A percentile compares a stretch with the other conserved stretches of the same genome.
Conservation (phyloP, 345 rosid genomes). For the Combretum micranthum region DNA sequence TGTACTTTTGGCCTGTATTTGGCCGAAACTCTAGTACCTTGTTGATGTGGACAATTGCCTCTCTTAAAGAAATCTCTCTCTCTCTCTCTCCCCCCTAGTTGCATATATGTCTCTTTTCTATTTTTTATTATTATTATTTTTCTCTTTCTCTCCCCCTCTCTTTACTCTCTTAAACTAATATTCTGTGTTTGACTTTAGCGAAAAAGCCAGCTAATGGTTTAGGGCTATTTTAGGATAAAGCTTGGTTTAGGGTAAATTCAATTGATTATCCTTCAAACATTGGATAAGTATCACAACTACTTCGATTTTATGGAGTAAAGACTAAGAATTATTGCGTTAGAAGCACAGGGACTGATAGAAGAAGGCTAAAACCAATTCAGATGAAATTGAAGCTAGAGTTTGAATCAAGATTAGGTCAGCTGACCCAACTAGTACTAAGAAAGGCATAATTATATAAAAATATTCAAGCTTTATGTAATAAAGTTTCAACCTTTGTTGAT, state of each 20-base stretch:
- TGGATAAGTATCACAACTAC: constrained; percentile 56
- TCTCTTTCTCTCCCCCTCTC: too few relatives aligned
- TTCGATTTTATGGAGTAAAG: constrained; percentile 65
- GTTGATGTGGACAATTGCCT: too few relatives aligned
- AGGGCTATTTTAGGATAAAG: too few relatives aligned
- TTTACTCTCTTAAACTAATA: too few relatives aligned
- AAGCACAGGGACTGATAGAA: constrained; percentile 36
- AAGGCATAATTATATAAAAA: constrained; percentile 20
- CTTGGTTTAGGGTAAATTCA: constrained; percentile 36
- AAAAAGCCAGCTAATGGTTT: too few relatives aligned
- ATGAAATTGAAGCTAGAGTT: constrained; percentile 55
- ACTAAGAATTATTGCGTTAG: constrained; percentile 69
- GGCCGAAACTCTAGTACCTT: too few relatives aligned
- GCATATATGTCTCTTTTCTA: too few relatives aligned
- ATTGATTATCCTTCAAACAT: constrained; percentile 42
- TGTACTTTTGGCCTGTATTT: too few relatives aligned
- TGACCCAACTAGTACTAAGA: constrained; percentile 76
- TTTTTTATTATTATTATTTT: too few relatives aligned
- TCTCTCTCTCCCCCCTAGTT: too few relatives aligned
- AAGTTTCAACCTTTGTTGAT: background rate
- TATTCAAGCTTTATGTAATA: background rate
- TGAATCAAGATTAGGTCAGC: constrained; percentile 55
- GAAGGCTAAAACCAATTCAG: constrained; percentile 49
- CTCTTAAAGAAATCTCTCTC: too few relatives aligned
- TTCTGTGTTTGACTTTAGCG: too few relatives aligned